These are phyloP conservation scores for Neospora caninum DNA, from an alignment of 169 alveolate genomes.

Conservation along the genomic window DNA sequence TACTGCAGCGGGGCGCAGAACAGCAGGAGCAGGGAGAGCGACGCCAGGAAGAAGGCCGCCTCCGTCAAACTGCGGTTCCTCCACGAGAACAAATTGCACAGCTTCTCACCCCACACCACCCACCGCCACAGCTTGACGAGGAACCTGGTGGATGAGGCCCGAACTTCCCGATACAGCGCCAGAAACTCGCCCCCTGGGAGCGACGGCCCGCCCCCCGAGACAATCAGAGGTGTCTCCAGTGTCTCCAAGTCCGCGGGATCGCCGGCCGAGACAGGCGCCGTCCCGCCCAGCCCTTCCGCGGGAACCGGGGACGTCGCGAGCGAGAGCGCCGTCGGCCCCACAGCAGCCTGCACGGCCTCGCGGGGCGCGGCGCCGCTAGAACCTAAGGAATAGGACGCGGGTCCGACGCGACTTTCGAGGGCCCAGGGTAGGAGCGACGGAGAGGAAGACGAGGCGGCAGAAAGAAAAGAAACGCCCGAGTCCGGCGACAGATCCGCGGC, in stretches of 20 bases:
- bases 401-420: no score
- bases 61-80: background rate
- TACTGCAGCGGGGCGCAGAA: slow-evolving; percentile 17
- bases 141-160: slow-evolving; percentile 1
- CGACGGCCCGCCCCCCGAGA: background rate
- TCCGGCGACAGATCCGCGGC: background rate
- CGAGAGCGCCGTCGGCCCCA: background rate
- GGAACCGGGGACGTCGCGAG: background rate
- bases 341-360: background rate
- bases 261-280: background rate
- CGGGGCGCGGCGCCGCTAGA: no score
- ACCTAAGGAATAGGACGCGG: no score
- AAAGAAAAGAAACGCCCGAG: no score
- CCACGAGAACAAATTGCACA: slow-evolving; percentile 23
- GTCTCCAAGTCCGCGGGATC: background rate
- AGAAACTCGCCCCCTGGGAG: slow-evolving; percentile 35
- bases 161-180: slow-evolving; percentile 16
- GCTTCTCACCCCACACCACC: slow-evolving; percentile 39
- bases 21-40: background rate
- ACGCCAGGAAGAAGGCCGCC: background rate
- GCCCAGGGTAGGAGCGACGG: no score
- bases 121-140: slow-evolving; percentile 38
- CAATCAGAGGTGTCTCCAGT: background rate
- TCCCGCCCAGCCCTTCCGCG: background rate
- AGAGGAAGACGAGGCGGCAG: background rate